Base-by-base conservation (phyloP, 148 eudicot species). In the Silene uniflora region DNA sequence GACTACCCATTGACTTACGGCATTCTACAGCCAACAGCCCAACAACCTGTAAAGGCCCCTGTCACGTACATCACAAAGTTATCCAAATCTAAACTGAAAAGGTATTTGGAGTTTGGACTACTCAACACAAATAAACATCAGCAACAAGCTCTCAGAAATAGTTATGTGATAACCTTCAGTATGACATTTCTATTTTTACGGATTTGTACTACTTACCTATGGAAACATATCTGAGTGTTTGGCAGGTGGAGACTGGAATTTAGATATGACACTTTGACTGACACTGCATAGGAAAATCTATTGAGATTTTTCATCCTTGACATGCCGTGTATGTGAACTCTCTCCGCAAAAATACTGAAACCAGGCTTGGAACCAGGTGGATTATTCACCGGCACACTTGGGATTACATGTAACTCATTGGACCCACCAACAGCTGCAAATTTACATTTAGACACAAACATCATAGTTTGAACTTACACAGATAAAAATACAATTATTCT, bases 171-270 rank as follows among this genome's bases (percentile, higher is more conserved):
- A 23, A 52, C 47, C 68, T 25, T 12, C 25, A 71, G 32, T 24
- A 22, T 17, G 66, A 64, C 23, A 47, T 21, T 29, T 44, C 42
- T 24, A n/a, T 52, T 61, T 29, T 5, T 7, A 75, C 2, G 55
- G 46, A 73, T 39, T 52, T 19, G 18, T 46, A 63, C 18, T 27
- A 80, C 86, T 86, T 76, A 92, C 99, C 96, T 88, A 56, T 92
- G 99, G 85, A 96, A 96, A 83, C 97, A 96, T 73, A 92, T 79
- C 74, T 91, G 89, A 52, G 87, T 78, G 69, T 73, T 85, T 70
- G 92, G 89, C 24, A 67, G 78, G 56, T 76, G 87, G 27, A 78
- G 77, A 83, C 83, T 84, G 73, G 88, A 83, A 78, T 74, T 85
- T 39, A 79, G 73, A 64, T 62, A 63, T 63, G 93, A 79, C 67